Conservation (phyloP, 441 rosid genomes). For the Populus hybrid region DNA sequence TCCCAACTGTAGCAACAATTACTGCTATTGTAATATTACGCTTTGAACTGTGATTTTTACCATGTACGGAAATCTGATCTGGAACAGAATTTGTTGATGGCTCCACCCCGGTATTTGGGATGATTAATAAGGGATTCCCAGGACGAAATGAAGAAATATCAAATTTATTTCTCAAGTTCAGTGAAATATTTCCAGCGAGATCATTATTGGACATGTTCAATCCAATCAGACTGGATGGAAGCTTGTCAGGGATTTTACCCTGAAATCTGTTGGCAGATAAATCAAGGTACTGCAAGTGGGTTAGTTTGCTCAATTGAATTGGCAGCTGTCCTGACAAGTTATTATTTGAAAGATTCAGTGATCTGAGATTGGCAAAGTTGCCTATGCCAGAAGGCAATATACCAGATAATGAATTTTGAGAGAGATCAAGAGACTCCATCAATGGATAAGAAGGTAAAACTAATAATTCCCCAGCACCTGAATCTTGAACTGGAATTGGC, state of each 20-base stretch:
- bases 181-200: constrained; percentile 69
- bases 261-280: constrained; percentile 70
- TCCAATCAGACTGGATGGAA: constrained; percentile 48
- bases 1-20: constrained; percentile 68
- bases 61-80: constrained; percentile 10
- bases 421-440: constrained; percentile 89
- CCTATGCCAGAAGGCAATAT: constrained; percentile 64
- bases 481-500: constrained; percentile 59
- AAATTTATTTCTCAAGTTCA: constrained; percentile 47
- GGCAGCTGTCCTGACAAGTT: constrained; percentile 67
- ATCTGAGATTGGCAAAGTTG: constrained; percentile 50
- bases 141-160: constrained; percentile 59
- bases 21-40: constrained; percentile 57
- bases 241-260: constrained; percentile 66
- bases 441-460: constrained; percentile 41
- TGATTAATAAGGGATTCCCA: constrained; percentile 51
- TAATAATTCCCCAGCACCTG: constrained; percentile 55
- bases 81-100: constrained; percentile 24
- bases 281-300: constrained; percentile 67
- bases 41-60: constrained; percentile 41
- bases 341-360: constrained; percentile 71
- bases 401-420: constrained; percentile 66
- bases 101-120: constrained; percentile 26
- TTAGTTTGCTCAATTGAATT: constrained; percentile 66
- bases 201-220: constrained; percentile 79